Base-by-base conservation (phyloP, 768 basidiomycete species). In the Lactarius deliciosus region DNA sequence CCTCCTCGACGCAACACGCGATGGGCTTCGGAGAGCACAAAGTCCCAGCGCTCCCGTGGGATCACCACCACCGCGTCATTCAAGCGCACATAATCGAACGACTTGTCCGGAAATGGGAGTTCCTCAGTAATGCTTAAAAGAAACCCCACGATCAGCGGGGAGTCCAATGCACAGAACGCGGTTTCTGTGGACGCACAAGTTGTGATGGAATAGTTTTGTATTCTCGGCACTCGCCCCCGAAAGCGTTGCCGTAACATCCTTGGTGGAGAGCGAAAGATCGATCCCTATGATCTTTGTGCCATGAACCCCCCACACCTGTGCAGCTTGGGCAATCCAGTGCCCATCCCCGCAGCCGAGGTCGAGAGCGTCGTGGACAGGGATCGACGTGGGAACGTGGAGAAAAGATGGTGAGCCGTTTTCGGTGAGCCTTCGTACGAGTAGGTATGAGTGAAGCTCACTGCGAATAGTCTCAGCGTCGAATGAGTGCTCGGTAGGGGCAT, bases 281-380 rank as follows among this genome's bases (percentile, higher is more conserved):
- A 92, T 79, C 2, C 87, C 91, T 9, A 83, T 84, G 60, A 92
- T 81, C 11, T 80, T 78, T 22, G 86, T 81, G 50, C 75, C 74
- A 56, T 73, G 72, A 6, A 76, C 72, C 25, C 79, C 83, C 91
- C 91, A 94, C n/a, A 76, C 72, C 25, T 73, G 77, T 3, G 88
- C 84, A 5, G 90, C 86, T 57, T 86, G 79, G 0, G 85, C 65
- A 6, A 86, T 79, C 92, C 92, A 94, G 57, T 82, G 73, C 0
- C 91, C 90, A 57, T 82, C 70, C 13, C 92, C 91, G 74, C 90
- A 92, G 2, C 92, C 92, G 15, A 94, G 76, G 72, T 93, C 91
- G 8, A 94, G 81, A 28, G 88, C 86, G 15, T 78, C 76, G 1
- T 75, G 73, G 1, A 90, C 87, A 0, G 80, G 79, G n/a, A 76